Evolutionary conservation across 2,329 filamentous ascomycete species (phyloP), one percentile per base, ranked within the genome.

Genomic region (Talaromyces sp.): DNA sequence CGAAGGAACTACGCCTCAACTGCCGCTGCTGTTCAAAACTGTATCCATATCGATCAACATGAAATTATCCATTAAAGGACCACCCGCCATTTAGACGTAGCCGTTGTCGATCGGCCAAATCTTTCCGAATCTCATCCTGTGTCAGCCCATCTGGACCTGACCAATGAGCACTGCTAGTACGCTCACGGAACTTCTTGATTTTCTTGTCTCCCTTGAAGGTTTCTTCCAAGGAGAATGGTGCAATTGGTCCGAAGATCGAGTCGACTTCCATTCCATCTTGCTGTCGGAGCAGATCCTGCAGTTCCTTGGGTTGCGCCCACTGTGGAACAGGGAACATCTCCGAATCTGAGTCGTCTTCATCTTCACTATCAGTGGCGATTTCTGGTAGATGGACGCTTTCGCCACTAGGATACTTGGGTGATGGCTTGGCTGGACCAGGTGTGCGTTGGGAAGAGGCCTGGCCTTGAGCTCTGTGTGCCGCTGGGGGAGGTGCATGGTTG

Each of bases 101-200:
- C 67, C 86, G 84, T 72, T 95, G 89, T 56, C 92, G 82, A 51
- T 88, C 89, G 55, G 89, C 87, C 63, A 89, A 76, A 75, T 97
- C 92, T 68, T 85, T 88, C 49, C 84, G 79, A 65, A 95, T 90
- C 67, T 97, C 92, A 54, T 95, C 92, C 61, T 92, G 88, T 0
- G 92, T 97, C 63, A 99, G 79, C 40, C 82, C 80, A 71, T 99
- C 95, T 3, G 87, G 80, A 49, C 90, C 74, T 66, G 84, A 87
- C 94, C 94, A 99, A 75, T 96, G 95, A 32, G 95, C 95, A 73
- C 91, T 96, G 63, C 90, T 96, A 4, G 93, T 97, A 51, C 94
- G 84, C 47, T 90, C 87, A 16, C 95, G 85, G 80, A 97, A 97
- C 68, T 91, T 90, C 78, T 90, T 89, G 71, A 89, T 86, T 59